phyloP scores from a whole-genome alignment of 2,329 filamentous ascomycete genomes.

The Colletotrichum sp. region DNA sequence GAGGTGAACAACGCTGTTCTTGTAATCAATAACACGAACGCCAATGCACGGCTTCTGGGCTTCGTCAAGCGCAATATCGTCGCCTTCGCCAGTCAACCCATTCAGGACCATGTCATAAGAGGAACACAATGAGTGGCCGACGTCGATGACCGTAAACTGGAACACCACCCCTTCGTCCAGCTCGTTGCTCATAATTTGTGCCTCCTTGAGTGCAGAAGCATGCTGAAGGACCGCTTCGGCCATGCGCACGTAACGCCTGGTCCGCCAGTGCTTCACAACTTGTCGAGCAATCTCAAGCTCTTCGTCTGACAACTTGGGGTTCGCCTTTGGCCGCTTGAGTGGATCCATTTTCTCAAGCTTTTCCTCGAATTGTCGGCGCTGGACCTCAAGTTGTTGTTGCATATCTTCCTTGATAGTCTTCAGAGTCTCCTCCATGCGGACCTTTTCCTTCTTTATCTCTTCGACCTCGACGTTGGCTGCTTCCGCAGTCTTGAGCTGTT shows the following conservation, averaged over 20 bases:
- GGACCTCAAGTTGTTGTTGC: constrained; percentile 82
- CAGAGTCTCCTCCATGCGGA: constrained; percentile 83
- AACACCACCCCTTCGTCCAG: constrained; percentile 93
- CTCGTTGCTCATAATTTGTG: constrained; percentile 96
- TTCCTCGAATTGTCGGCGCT: constrained; percentile 84
- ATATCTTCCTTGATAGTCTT: constrained; percentile 84
- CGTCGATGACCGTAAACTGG: constrained; percentile 90
- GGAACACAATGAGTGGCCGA: constrained; percentile 86
- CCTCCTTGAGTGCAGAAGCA: constrained; percentile 88
- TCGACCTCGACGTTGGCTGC: constrained; percentile 79
- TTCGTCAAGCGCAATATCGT: constrained; percentile 80
- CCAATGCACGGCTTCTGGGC: constrained; percentile 89
- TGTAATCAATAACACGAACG: constrained; percentile 90
- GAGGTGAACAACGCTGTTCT: constrained; percentile 81
- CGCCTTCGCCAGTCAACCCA: constrained; percentile 83
- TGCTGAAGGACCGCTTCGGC: constrained; percentile 90
- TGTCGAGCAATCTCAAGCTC: constrained; percentile 75
- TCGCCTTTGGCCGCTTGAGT: constrained; percentile 64
- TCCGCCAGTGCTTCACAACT: constrained; percentile 77
- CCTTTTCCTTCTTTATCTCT: constrained; percentile 83
- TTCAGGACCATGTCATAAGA: constrained; percentile 97
- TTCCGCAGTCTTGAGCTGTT: constrained; percentile 77
- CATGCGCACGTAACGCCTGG: constrained; percentile 90
- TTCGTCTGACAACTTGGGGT: constrained; percentile 70
- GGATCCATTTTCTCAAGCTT: constrained; percentile 80